A percentile compares a stretch with the other conserved stretches of the same genome.
Evolutionary conservation across 352 stramenopile genomes (phyloP).

Genomic region (Pythium folliculosum): DNA sequence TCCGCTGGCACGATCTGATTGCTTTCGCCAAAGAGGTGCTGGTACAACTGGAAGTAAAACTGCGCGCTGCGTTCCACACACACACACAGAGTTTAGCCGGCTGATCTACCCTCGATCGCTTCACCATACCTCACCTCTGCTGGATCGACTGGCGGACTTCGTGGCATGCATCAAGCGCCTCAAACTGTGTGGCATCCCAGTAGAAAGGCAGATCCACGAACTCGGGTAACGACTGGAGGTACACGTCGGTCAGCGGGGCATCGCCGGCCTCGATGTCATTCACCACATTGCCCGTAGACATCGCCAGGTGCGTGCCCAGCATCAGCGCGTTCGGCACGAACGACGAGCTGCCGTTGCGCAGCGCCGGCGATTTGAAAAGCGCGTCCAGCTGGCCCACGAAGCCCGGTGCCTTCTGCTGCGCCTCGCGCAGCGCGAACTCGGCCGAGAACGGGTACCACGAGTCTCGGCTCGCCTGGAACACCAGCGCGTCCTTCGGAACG

Average conservation of each 20-base stretch:
- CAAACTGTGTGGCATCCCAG: conserved; percentile 62
- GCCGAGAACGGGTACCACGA: conserved; percentile 80
- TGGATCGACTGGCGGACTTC: conserved; percentile 61
- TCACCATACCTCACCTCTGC: too few relatives aligned
- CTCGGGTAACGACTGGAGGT: conserved; percentile 56
- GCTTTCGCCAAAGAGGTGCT: conserved; percentile 62
- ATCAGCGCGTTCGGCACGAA: conserved; percentile 72
- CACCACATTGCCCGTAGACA: conserved; percentile 30
- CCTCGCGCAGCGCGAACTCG: conserved; percentile 58
- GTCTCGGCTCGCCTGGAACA: conserved; percentile 61
- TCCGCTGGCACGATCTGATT: conserved; percentile 56
- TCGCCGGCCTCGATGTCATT: conserved; percentile 24
- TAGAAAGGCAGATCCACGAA: conserved; percentile 69
- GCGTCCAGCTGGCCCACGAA: conserved; percentile 64
- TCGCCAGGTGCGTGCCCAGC: conserved; percentile 65
- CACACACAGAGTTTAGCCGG: too few relatives aligned
- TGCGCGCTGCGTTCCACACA: conserved; percentile 34
- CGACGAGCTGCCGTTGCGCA: conserved; percentile 32
- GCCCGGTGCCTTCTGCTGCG: conserved; percentile 58
- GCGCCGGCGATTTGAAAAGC: conserved; percentile 39
- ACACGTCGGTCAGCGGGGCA: conserved; percentile 49
- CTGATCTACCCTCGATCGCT: too few relatives aligned
- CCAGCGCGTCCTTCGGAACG: conserved; percentile 59
- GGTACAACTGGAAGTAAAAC: conserved; percentile 73
- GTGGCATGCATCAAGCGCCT: conserved; percentile 62